Conservation (phyloP, 164 flowering plant genomes). For the Nymphaea colorata region DNA sequence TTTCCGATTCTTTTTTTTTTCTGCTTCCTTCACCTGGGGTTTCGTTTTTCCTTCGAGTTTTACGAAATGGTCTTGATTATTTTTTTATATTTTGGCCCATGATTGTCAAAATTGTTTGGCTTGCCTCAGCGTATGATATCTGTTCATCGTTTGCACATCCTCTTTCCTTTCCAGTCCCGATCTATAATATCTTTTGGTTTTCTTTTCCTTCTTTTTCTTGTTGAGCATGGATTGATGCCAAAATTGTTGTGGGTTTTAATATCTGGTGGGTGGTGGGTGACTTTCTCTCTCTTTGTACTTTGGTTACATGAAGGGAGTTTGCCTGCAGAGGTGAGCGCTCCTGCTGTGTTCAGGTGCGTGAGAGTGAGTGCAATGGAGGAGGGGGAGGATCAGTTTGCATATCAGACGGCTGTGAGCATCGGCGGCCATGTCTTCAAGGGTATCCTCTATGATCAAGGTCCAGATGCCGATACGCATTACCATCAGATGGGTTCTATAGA, state of each 20-base stretch:
- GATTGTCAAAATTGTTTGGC: too few species aligned
- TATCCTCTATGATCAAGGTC: slow-evolving; percentile 81
- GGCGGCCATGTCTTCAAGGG: slow-evolving; percentile 90
- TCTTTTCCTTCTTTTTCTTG: too few species aligned
- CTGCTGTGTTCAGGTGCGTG: slow-evolving; percentile 71
- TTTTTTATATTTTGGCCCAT: too few species aligned
- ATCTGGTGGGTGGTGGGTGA: too few species aligned
- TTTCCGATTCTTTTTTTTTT: neutral
- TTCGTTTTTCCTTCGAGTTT: neutral
- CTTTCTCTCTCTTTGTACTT: neutral
- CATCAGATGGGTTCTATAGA: neutral
- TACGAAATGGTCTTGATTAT: neutral
- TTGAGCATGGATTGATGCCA: too few species aligned
- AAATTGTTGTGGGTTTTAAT: too few species aligned
- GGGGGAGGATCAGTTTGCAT: slow-evolving; percentile 54
- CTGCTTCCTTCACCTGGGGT: neutral
- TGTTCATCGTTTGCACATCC: too few species aligned
- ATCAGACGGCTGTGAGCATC: slow-evolving; percentile 82
- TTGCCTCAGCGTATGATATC: too few species aligned
- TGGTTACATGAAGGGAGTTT: slow-evolving; percentile 24
- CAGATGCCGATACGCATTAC: slow-evolving; percentile 35
- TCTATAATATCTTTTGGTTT: too few species aligned
- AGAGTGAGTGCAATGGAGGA: slow-evolving; percentile 51
- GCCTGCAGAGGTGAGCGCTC: slow-evolving; percentile 54
- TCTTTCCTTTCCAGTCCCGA: too few species aligned